A percentile compares a stretch with the other conserved stretches of the same genome.
These are phyloP conservation scores for Penicillium lagena DNA, from an alignment of 495 filamentous ascomycete species.

Conservation along the genomic window DNA sequence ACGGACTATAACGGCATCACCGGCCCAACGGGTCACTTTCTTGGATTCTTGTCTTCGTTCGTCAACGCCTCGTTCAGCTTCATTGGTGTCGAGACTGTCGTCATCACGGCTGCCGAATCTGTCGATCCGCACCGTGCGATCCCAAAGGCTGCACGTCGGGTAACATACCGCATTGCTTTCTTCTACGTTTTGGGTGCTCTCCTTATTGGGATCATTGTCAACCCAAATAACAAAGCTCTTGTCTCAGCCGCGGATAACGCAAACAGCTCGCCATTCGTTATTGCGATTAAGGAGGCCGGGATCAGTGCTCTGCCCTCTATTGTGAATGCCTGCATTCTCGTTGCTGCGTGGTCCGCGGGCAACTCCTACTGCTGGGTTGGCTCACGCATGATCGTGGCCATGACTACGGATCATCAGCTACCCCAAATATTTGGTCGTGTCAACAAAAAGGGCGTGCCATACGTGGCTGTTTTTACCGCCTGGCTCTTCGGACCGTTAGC, in stretches of 20 bases:
- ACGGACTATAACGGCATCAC: constrained; percentile 26
- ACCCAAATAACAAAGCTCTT: constrained; percentile 41
- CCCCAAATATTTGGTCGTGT: constrained; percentile 28
- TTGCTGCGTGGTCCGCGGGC: constrained; percentile 59
- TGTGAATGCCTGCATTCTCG: constrained; percentile 71
- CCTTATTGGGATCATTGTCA: constrained; percentile 47
- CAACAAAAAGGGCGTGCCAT: constrained; percentile 27
- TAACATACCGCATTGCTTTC: constrained; percentile 79
- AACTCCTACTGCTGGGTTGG: constrained; percentile 47
- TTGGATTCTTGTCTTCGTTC: constrained; percentile 39
- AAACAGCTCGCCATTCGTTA: constrained; percentile 49
- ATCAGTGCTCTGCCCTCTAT: constrained; percentile 65
- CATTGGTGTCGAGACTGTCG: constrained; percentile 62
- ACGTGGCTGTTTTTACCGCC: constrained; percentile 24
- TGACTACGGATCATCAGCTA: constrained; percentile 30
- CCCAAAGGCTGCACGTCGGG: constrained; percentile 72
- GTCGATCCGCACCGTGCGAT: constrained; percentile 71
- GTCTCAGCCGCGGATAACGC: constrained; percentile 42
- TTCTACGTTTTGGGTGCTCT: constrained; percentile 64
- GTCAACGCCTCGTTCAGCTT: constrained; percentile 47
- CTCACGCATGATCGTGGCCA: constrained; percentile 31
- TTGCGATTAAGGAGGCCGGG: constrained; percentile 52
- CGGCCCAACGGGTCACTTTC: constrained; percentile 32
- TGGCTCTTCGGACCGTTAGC: constrained; percentile 27
- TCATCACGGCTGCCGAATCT: constrained; percentile 76